phyloP scores from a whole-genome alignment of 2,329 filamentous ascomycete genomes.

The Cladosporium sp. region DNA sequence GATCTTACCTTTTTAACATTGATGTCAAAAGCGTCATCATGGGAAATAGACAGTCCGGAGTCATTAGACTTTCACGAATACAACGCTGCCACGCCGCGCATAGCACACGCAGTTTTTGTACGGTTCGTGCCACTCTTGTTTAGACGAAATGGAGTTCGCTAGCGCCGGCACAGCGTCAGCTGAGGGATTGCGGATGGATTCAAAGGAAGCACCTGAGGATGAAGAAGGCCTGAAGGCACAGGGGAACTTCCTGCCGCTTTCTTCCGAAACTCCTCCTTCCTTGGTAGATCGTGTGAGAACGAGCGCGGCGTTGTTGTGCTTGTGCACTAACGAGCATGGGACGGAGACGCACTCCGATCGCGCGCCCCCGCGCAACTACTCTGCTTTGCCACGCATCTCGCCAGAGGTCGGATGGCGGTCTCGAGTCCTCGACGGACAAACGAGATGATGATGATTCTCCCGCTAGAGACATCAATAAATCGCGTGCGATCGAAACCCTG shows the following conservation, averaged over 20 bases:
- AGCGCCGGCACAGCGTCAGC: conserved; percentile 17
- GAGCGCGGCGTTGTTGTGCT: not conserved
- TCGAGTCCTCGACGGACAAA: not conserved
- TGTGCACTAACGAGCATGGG: not conserved
- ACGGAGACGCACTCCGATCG: not conserved
- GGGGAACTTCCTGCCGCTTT: conserved; percentile 11
- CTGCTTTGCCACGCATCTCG: not conserved
- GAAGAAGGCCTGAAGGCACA: conserved; percentile 17
- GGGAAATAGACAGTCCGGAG: not conserved
- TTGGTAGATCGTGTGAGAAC: conserved; percentile 9
- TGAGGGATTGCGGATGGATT: conserved; percentile 15
- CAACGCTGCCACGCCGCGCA: not conserved
- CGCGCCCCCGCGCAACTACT: not conserved
- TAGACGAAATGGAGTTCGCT: not conserved
- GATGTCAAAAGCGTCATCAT: not conserved
- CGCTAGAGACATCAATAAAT: not conserved
- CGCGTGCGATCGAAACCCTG: not conserved
- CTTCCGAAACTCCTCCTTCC: conserved; percentile 5
- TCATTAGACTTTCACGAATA: not conserved
- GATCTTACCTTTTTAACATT: not conserved
- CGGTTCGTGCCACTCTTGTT: not conserved
- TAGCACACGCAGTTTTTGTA: not conserved
- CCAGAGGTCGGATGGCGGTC: not conserved
- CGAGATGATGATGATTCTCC: not conserved
- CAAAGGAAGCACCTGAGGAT: conserved; percentile 13